Evolutionary conservation across 78 protist genomes (phyloP), one percentile per base, ranked within the genome.

Genomic region (Salpingoeca rosetta): DNA sequence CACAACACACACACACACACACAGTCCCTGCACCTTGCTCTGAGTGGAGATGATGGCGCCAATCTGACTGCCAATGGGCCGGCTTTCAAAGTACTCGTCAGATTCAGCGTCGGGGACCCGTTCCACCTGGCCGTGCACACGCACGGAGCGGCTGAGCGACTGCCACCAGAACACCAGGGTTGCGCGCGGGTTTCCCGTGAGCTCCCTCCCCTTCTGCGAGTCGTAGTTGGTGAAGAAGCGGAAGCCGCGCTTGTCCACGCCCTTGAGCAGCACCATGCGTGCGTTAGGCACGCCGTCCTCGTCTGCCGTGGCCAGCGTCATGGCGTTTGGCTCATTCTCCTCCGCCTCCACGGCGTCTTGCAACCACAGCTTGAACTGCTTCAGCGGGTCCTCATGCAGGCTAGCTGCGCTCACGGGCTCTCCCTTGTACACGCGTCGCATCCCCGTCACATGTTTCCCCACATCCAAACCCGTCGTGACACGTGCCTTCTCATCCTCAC

Each of bases 261-360:
- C 83, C 39, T 81, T 41, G 44, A 81, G 56, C 44, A 81, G 83
- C 40, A 81, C 83, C 83, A 81, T 81, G 44, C 83, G 83, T 51
- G 42, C 83, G 51, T 81, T 81, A 17, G 83, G 83, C 42, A 25
- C 26, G 44, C 83, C 83, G 35, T 28, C 25, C 0, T 25, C 11
- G 83, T 81, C 83, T 25, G n/a, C 83, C 44, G 83, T 81, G 42
- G 83, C 83, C 36, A 81, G 83, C 12, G 83, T 41, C 36, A 81
- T 81, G 24, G 83, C 83, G n/a, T 44, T 44, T 10, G 83, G 57
- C 39, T 81, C 83, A 36, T 81, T 51, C 38, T 36, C 44, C 36
- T 37, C 83, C 17, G 80, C 41, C 41, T 7, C 17, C 28, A 40
- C 28, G 28, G 80, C 80, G 39, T 7, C 51, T 24, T 37, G 7